Base-by-base conservation (phyloP, 805 yeast genomes). In the Hanseniaspora jakobsenii region DNA sequence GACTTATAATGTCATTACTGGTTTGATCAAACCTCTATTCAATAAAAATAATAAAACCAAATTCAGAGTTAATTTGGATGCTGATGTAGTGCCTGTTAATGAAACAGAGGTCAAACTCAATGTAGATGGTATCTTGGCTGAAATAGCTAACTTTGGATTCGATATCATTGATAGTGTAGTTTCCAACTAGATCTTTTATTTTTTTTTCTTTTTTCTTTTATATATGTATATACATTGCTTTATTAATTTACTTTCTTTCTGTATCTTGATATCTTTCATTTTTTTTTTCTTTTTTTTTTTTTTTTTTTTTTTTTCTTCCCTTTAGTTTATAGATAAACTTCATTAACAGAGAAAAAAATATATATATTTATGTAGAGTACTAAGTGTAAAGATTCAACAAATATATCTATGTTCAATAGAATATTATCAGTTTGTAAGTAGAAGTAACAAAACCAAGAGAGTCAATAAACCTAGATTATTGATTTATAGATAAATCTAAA, bases 1-100 rank as follows among this genome's bases (percentile, higher is more conserved):
- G 12, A 26, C 39, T 16, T 29, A 29, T 21, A 76, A 77, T 52
- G 77, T 79, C 6, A 73, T 89, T 39, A 72, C 87, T 18, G 96
- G 96, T 2, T 63, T 91, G 38, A 78, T 89, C 65, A 75, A 81
- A 42, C 94, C 95, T 2, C 61, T 71, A 3, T 70, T 72, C 30
- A 61, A 73, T 49, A 63, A 67, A 16, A 72, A 73, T 49, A 72
- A 75, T 56, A n/a, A 18, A 22, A 26, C 32, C 4, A 81, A 78
- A 59, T 86, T 85, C 65, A 77, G 79, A 53, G 94, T 81, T 18
- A 83, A 81, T 50, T 59, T 81, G 48, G 93, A 87, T 12, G 78
- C 75, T 54, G 78, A 84, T 53, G 69, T 78, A 47, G 69, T 72
- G 55, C 93, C 94, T 1, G 59, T 68, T 4, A 71, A 67, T 27